Percentiles rank a stretch among this genome's conserved stretches.
phyloP scores from a whole-genome alignment of 352 stramenopile species.

The Phytophthora pinifolia region DNA sequence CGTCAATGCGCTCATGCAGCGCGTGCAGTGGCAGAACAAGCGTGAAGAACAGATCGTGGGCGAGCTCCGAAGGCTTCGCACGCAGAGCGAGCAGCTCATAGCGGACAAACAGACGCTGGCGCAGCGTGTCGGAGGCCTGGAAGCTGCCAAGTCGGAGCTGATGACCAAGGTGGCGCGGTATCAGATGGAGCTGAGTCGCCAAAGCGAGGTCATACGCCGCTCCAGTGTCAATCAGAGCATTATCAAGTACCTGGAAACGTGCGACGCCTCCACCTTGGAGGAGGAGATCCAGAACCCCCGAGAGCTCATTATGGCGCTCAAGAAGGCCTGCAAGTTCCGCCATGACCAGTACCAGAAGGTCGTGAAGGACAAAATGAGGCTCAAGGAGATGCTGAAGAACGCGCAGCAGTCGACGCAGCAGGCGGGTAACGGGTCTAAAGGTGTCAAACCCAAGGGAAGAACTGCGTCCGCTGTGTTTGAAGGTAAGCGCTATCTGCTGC shows the following conservation, averaged over 20 bases:
- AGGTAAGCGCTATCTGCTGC: slow-evolving; percentile 24
- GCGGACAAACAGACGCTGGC: slow-evolving; percentile 62
- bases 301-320: slow-evolving; percentile 73
- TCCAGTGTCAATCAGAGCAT: slow-evolving; percentile 74
- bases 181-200: slow-evolving; percentile 68
- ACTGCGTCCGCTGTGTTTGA: slow-evolving; percentile 17
- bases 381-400: slow-evolving; percentile 70
- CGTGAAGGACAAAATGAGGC: slow-evolving; percentile 71
- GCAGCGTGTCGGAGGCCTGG: slow-evolving; percentile 47
- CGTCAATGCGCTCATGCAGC: slow-evolving; percentile 63
- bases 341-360: slow-evolving; percentile 85
- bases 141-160: slow-evolving; percentile 55
- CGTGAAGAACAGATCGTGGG: slow-evolving; percentile 59
- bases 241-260: slow-evolving; percentile 69
- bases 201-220: slow-evolving; percentile 49
- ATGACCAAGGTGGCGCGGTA: slow-evolving; percentile 76
- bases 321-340: slow-evolving; percentile 81
- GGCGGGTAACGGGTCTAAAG: slow-evolving; percentile 1
- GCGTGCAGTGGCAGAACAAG: slow-evolving; percentile 79
- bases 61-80: slow-evolving; percentile 59
- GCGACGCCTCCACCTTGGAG: slow-evolving; percentile 63
- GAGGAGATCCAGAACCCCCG: slow-evolving; percentile 78
- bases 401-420: slow-evolving; percentile 24
- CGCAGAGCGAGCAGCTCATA: slow-evolving; percentile 65
- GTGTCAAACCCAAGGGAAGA: slow-evolving; percentile 36